Conservation (phyloP, 31 red algal species). For the Asparagopsis taxiformis region DNA sequence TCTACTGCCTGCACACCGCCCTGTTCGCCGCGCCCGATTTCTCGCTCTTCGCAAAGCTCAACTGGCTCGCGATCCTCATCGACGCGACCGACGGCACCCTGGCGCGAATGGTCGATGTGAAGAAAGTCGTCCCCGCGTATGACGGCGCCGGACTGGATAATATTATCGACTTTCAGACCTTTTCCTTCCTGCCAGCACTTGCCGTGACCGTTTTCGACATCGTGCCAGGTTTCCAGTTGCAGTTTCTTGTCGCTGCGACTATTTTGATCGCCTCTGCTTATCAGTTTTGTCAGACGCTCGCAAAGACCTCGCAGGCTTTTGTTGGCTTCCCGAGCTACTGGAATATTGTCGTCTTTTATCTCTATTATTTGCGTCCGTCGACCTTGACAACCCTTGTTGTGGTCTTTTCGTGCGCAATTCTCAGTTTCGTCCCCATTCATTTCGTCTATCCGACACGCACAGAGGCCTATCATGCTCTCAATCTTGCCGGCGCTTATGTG, state of each 20-base stretch:
- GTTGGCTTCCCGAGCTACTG: slow-evolving; percentile 79
- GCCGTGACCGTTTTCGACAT: slow-evolving; percentile 34
- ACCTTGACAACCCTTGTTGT: slow-evolving; percentile 14
- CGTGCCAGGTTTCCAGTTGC: slow-evolving; percentile 6
- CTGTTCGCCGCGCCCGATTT: slow-evolving; percentile 37
- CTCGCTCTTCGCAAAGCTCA: slow-evolving; percentile 45
- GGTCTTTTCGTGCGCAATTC: slow-evolving; percentile 28
- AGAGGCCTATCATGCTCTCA: slow-evolving; percentile 12
- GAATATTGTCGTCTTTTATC: slow-evolving; percentile 74
- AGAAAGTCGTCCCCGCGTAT: slow-evolving; percentile 60
- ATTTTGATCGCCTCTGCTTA: slow-evolving; percentile 58
- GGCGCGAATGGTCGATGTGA: slow-evolving; percentile 62
- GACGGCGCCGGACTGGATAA: slow-evolving; percentile 74
- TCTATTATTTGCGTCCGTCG: slow-evolving; percentile 25
- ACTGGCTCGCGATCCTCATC: slow-evolving; percentile 78
- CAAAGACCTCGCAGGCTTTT: slow-evolving; percentile 75
- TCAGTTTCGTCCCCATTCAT: slow-evolving; percentile 66
- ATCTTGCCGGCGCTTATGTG: slow-evolving; percentile 32
- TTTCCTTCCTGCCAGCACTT: slow-evolving; percentile 63
- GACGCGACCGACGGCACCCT: slow-evolving; percentile 76
- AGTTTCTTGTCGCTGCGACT: slow-evolving; percentile 14
- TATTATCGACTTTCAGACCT: slow-evolving; percentile 72
- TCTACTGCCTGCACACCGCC: slow-evolving; percentile 29
- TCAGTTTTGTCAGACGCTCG: slow-evolving; percentile 73
- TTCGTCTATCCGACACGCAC: slow-evolving; percentile 77